Conservation (phyloP, 2,329 filamentous ascomycete species). For the Ophiobolus disseminans region DNA sequence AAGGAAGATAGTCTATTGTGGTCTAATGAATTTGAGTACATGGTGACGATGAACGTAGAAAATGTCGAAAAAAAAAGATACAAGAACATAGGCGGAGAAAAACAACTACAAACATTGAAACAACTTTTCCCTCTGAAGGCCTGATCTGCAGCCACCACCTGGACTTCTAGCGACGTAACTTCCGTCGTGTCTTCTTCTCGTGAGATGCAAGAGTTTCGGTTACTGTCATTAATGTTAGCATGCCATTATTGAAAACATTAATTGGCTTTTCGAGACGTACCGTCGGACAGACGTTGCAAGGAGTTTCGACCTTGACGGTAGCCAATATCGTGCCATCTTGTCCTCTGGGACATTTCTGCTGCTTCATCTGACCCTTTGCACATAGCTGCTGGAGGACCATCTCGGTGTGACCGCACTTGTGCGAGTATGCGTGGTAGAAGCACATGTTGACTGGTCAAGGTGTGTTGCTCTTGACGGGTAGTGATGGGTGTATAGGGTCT, state of each 20-base stretch:
- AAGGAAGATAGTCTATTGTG: no score
- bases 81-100: no score
- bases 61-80: no score
- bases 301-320: constrained; percentile 39
- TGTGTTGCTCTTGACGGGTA: neutral
- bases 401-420: constrained; percentile 55
- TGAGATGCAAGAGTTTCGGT: neutral
- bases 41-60: no score
- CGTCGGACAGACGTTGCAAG: constrained; percentile 32
- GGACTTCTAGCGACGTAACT: no score
- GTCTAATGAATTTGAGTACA: no score
- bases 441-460: constrained; percentile 49
- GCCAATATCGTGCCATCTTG: constrained; percentile 41
- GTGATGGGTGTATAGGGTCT: no score
- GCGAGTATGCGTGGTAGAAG: constrained; percentile 57
- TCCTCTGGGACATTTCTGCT: constrained; percentile 40
- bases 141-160: no score
- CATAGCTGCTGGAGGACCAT: constrained; percentile 45
- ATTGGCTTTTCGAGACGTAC: constrained; percentile 13
- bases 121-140: no score
- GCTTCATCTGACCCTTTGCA: constrained; percentile 38
- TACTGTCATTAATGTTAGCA: neutral
- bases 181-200: neutral
- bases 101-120: no score
- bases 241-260: neutral